These are phyloP conservation scores for Gracilaria caudata DNA, from an alignment of 23 red algal species.

Conservation along the genomic window DNA sequence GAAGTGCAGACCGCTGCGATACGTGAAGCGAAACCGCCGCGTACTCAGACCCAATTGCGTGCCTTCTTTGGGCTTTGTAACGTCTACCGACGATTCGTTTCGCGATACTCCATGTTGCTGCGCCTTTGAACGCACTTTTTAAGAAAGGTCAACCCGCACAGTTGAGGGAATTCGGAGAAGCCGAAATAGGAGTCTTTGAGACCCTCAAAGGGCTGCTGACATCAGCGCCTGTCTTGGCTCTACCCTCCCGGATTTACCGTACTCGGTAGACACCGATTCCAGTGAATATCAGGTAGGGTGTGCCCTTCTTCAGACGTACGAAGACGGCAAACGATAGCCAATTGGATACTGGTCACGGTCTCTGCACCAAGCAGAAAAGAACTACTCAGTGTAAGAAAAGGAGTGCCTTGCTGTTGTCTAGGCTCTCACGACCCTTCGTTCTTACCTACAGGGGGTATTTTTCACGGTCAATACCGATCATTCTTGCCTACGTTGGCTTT, in stretches of 20 bases:
- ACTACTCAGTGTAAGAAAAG: too few species aligned
- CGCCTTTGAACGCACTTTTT: constrained; percentile 16
- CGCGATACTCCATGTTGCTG: constrained; percentile 1
- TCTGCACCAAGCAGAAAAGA: too few species aligned
- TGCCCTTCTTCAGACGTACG: background rate
- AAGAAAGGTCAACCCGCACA: background rate
- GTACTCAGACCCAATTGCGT: constrained; percentile 17
- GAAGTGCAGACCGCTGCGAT: constrained; percentile 10
- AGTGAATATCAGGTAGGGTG: constrained; percentile 6
- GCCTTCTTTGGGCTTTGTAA: constrained; percentile 38
- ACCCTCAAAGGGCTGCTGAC: background rate
- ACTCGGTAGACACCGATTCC: background rate
- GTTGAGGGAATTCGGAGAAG: background rate
- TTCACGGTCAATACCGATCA: too few species aligned
- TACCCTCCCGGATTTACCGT: background rate
- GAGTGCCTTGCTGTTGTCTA: too few species aligned
- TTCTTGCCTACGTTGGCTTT: too few species aligned
- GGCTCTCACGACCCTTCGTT: too few species aligned
- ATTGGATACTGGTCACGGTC: too few species aligned
- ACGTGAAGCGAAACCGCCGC: background rate
- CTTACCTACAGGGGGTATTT: too few species aligned
- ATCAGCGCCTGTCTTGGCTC: background rate
- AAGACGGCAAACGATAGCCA: background rate
- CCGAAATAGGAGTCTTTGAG: background rate
- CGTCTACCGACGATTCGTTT: constrained; percentile 46